Conservation (phyloP, 1,139 yeast genomes). For the Yamadazyma diddensiae region DNA sequence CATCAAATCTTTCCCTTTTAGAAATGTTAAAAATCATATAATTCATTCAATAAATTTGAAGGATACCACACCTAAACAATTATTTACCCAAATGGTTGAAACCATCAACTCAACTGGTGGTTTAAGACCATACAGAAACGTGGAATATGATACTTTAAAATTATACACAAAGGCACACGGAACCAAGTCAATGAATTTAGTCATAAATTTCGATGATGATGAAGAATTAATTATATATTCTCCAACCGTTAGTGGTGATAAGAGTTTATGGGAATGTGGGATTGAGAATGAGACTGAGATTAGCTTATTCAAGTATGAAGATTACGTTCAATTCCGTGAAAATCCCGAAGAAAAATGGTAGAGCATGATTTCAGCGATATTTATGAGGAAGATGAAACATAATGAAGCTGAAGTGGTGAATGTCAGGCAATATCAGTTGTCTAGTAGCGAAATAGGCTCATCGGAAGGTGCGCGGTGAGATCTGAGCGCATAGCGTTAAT, state of each 20-base stretch:
- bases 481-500: too few relatives aligned
- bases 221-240: conserved; percentile 55
- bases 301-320: conserved; percentile 67
- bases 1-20: conserved; percentile 86
- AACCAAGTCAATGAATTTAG: conserved; percentile 87
- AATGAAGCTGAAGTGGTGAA: too few relatives aligned
- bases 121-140: conserved; percentile 78
- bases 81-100: conserved; percentile 45
- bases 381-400: too few relatives aligned
- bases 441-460: too few relatives aligned
- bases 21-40: conserved; percentile 83
- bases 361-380: too few relatives aligned
- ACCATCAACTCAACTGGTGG: conserved; percentile 65
- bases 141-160: conserved; percentile 74
- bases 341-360: conserved; percentile 92
- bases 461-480: too few relatives aligned
- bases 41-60: conserved; percentile 71
- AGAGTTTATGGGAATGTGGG: conserved; percentile 62
- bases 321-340: conserved; percentile 63
- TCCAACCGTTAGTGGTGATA: conserved; percentile 27
- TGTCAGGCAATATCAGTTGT: too few relatives aligned
- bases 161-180: conserved; percentile 95
- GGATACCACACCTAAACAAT: conserved; percentile 60
- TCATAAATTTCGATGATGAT: conserved; percentile 79
- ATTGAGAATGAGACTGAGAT: conserved; percentile 89